Conservation (phyloP, 305 asterid genomes). For the Fraxinus sp. region DNA sequence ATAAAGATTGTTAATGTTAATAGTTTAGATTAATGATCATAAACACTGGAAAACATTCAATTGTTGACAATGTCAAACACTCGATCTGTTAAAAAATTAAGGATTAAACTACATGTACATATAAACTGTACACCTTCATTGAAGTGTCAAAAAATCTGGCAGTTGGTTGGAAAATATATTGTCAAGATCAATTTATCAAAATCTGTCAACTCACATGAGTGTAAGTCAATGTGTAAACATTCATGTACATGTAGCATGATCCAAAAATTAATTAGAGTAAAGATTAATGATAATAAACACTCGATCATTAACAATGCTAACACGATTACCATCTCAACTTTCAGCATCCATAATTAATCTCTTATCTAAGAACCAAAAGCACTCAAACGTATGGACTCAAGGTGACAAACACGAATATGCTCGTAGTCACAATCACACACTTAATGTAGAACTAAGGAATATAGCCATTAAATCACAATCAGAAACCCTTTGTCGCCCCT, state of each 20-base stretch:
- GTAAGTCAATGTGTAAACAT: too few relatives aligned
- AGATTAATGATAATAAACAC: not conserved
- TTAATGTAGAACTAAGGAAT: not conserved
- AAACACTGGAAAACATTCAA: not conserved
- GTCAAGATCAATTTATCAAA: too few relatives aligned
- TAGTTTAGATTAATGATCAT: not conserved
- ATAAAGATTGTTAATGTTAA: not conserved
- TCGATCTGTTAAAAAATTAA: too few relatives aligned
- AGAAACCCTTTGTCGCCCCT: not conserved
- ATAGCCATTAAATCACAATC: not conserved
- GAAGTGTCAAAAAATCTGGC: too few relatives aligned
- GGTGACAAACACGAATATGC: not conserved
- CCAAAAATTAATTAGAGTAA: too few relatives aligned
- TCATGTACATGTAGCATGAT: too few relatives aligned
- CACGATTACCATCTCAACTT: too few relatives aligned
- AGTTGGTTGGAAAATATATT: too few relatives aligned
- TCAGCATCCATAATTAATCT: not conserved
- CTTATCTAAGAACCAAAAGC: not conserved
- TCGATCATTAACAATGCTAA: not conserved
- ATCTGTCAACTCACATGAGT: too few relatives aligned
- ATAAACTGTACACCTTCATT: too few relatives aligned
- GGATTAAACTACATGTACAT: too few relatives aligned
- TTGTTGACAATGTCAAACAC: not conserved
- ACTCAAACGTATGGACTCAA: not conserved
- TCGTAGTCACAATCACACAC: not conserved